Evolutionary conservation across 78 protist species (phyloP), one percentile per base, ranked within the genome.

Genomic region (Protostelium mycophagum): DNA sequence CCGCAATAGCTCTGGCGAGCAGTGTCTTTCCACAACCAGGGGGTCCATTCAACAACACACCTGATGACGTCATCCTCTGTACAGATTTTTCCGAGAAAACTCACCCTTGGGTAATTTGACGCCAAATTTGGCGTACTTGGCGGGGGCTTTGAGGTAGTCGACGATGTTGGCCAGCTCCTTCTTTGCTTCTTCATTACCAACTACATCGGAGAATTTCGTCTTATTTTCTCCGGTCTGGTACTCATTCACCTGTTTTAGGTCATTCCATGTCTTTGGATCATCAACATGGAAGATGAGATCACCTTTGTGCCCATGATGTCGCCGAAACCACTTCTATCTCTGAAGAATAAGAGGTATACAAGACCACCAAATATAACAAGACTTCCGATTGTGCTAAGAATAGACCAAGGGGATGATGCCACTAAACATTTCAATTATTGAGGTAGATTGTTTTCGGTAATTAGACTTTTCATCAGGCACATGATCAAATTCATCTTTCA

Each of bases 21-120:
- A 97, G 92, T 0, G 99, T 98, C 90, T 98, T 98, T 36, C 99
- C 99, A 5, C 97, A 95, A 35, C 99, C 99, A 1, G 99, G 99
- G 73, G 98, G 98, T 0, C 99, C 99, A 0, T 89, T 92, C 37
- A 98, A 91, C n/a, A 98, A 83, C 0, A 96, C 93, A 85, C n/a
- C n/a, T n/a, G n/a, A n/a, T n/a, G n/a, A n/a, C n/a, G n/a, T n/a
- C n/a, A n/a, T n/a, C n/a, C n/a, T n/a, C n/a, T n/a, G n/a, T n/a
- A n/a, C n/a, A n/a, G n/a, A n/a, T n/a, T n/a, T n/a, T n/a, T n/a
- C n/a, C n/a, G n/a, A n/a, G n/a, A n/a, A n/a, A n/a, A n/a, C n/a
- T n/a, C n/a, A n/a, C 98, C 98, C 38, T 88, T 98, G 34, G 98
- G 98, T 63, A 97, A 91, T 37, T 94, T 94, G 38, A 94, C 97